Base-by-base conservation (phyloP, 495 filamentous ascomycete species). In the Parathielavia hyrcaniae region DNA sequence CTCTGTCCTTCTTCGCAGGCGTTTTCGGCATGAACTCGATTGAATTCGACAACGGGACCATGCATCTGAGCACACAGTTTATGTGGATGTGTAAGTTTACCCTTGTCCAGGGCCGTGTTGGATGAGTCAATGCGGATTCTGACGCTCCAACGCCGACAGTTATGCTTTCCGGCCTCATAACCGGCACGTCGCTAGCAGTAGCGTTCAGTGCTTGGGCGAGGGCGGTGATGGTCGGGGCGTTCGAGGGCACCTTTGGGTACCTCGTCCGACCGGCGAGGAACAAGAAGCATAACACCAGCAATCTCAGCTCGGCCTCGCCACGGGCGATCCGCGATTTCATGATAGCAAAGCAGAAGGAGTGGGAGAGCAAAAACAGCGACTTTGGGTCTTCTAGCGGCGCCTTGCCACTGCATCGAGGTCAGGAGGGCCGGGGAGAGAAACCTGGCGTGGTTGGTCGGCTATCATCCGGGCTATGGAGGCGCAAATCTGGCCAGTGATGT, bases 21-120 rank as follows among this genome's bases (percentile, higher is more conserved):
- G 48, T 76, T 10, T 76, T 76, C 30, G 74, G 74, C 1, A 76
- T 76, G 74, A 76, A 76, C 59, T 64, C 70, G 5, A 45, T 39
- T 10, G 67, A 73, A 26, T 61, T 74, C 19, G 69, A 63, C 19
- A 54, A 55, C 36, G 64, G 65, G 3, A 58, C 36, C 16, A 66
- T 66, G 60, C 49, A 40, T 1, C 53, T 74, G 8, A 43, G 47
- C 16, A 35, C 32, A 0, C 66, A 76, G 36, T 54, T 76, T n/a
- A 26, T 66, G 13, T 71, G 67, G 12, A 76, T 76, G 67, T 73
- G 64, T 67, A 54, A 57, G 64, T 50, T 5, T 30, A 22, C n/a
- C 17, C 7, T n/a, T 34, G 6, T n/a, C 30, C 23, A 8, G 19
- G 17, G 26, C 13, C 8, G 1, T 20, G 23, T 17, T 22, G 19